phyloP scores from a whole-genome alignment of 208 protist genomes.

The Trypanosoma theileri region DNA sequence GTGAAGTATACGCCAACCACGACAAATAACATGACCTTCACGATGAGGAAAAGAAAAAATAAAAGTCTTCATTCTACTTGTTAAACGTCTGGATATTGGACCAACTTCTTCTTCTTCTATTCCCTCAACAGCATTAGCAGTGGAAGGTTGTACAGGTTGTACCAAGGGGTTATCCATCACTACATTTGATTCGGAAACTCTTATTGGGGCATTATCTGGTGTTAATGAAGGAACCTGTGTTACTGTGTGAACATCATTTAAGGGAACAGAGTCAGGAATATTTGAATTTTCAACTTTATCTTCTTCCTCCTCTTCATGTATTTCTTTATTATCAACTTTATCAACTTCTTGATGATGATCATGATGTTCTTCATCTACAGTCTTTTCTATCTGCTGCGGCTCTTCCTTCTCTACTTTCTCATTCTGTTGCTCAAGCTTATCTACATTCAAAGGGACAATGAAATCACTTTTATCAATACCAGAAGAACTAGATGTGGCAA shows the following conservation, averaged over 20 bases:
- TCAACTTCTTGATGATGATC: not conserved
- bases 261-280: not conserved
- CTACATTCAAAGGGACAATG: not conserved
- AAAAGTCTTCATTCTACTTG: slow-evolving; percentile 59
- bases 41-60: slow-evolving; percentile 61
- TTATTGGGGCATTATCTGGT: no score
- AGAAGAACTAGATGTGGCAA: not conserved
- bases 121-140: not conserved
- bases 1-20: slow-evolving; percentile 73
- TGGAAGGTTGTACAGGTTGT: no score
- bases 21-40: slow-evolving; percentile 68
- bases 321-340: not conserved
- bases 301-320: not conserved
- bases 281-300: not conserved
- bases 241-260: not conserved
- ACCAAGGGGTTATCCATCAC: no score
- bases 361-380: not conserved
- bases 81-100: slow-evolving; percentile 10
- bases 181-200: no score
- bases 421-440: no score
- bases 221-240: not conserved
- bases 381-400: not conserved
- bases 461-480: not conserved
- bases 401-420: no score
- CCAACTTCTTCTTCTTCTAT: not conserved